A percentile compares a stretch with the other conserved stretches of the same genome.
Evolutionary conservation across 805 yeast genomes (phyloP).

Genomic region (Cyberlindnera saturnus): DNA sequence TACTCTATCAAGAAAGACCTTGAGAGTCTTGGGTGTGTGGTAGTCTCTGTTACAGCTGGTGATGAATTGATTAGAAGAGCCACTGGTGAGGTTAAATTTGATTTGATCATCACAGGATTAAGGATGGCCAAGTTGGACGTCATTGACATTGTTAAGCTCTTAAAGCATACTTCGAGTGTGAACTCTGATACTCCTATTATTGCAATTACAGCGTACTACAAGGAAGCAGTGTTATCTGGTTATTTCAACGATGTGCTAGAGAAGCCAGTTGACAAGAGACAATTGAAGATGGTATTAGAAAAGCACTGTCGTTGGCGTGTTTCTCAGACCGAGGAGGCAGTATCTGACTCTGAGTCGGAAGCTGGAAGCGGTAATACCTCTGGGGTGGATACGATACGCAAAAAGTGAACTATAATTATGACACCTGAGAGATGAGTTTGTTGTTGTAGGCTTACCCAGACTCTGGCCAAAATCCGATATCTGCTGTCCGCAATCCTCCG

Average conservation of each 20-base stretch:
- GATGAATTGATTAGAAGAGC: constrained; percentile 79
- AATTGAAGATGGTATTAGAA: constrained; percentile 16
- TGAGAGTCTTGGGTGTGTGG: constrained; percentile 70
- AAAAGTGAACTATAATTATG: not conserved
- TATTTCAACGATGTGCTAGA: constrained; percentile 66
- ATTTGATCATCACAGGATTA: constrained; percentile 72
- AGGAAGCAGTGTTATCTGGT: constrained; percentile 47
- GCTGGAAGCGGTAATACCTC: not conserved
- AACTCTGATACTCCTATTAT: constrained; percentile 74
- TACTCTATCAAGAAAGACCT: constrained; percentile 59
- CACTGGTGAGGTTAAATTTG: constrained; percentile 79
- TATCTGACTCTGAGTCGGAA: constrained; percentile 23
- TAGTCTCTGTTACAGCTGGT: constrained; percentile 69
- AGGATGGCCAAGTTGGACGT: constrained; percentile 63
- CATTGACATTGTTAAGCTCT: constrained; percentile 69
- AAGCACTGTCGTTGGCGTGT: constrained; percentile 23
- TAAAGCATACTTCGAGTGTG: constrained; percentile 69
- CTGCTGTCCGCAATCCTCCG: too few relatives aligned
- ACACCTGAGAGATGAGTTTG: too few relatives aligned
- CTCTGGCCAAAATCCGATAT: too few relatives aligned
- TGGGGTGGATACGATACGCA: not conserved
- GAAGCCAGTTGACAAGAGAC: constrained; percentile 45
- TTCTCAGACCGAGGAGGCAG: constrained; percentile 21
- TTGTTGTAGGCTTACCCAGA: too few relatives aligned
- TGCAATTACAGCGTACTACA: constrained; percentile 64